phyloP scores from a whole-genome alignment of 345 rosid genomes.

The Eucalyptus pauciflora region DNA sequence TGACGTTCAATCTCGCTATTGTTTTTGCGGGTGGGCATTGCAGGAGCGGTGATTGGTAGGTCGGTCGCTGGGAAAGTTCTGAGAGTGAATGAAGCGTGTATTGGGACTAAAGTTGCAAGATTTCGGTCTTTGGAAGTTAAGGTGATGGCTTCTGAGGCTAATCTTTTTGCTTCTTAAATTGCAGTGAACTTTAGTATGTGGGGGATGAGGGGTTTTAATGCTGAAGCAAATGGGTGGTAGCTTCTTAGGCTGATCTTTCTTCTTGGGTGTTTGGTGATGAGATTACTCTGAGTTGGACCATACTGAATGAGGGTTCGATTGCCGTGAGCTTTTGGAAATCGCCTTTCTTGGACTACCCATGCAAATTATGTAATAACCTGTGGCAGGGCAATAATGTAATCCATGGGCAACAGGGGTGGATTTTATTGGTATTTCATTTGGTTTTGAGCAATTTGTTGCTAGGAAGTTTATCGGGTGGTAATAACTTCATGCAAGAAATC shows the following conservation, averaged over 20 bases:
- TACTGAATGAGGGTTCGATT: background rate
- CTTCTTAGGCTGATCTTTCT: background rate
- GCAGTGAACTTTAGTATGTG: background rate
- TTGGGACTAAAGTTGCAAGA: constrained; percentile 22
- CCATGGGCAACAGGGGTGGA: background rate
- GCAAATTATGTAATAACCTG: background rate
- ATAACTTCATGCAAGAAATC: background rate
- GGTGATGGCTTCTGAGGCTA: constrained; percentile 22
- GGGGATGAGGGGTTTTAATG: background rate
- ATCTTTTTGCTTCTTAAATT: background rate
- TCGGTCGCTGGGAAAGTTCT: constrained; percentile 29
- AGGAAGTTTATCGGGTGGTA: background rate
- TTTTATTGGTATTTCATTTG: background rate
- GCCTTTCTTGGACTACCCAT: background rate
- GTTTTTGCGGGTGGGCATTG: background rate
- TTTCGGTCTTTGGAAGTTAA: constrained; percentile 43
- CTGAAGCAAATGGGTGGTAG: background rate
- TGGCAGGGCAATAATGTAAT: background rate
- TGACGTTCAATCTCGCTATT: background rate
- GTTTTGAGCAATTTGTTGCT: background rate
- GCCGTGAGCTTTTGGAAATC: background rate
- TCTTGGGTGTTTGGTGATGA: background rate
- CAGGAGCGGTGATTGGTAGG: constrained; percentile 20
- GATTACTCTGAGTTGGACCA: background rate
- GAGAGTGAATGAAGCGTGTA: constrained; percentile 24